Evolutionary conservation across 2,329 filamentous ascomycete species (phyloP).

Genomic region (Diaporthe australafricana): DNA sequence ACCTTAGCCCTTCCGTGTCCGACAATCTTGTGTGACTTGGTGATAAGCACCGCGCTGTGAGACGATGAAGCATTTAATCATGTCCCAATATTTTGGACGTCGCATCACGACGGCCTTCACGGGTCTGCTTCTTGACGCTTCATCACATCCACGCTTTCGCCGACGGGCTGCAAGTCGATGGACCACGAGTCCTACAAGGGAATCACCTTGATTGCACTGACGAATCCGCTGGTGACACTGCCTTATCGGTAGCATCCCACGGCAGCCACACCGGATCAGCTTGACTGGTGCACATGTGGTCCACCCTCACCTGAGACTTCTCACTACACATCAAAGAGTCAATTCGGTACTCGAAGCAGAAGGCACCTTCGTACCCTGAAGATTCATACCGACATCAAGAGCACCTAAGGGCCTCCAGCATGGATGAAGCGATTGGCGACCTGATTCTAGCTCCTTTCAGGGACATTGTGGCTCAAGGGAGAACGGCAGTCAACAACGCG

Average conservation of each 20-base stretch:
- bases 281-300: not conserved
- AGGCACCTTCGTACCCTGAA: not conserved
- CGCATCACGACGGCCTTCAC: not conserved
- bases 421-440: constrained; percentile 25
- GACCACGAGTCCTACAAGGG: not conserved
- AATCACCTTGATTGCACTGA: not conserved
- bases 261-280: constrained; percentile 8
- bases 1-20: not conserved
- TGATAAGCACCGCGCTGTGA: not conserved
- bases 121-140: not conserved
- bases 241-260: not conserved
- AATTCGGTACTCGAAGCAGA: not conserved
- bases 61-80: not conserved
- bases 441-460: constrained; percentile 32
- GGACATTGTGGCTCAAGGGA: constrained; percentile 31
- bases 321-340: not conserved
- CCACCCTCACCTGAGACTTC: not conserved
- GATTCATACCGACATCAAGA: not conserved
- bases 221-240: not conserved
- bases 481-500: constrained; percentile 50
- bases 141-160: not conserved
- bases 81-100: no score
- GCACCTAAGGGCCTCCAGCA: not conserved
- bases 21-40: not conserved
- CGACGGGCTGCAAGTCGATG: not conserved